Evolutionary conservation across 2,329 filamentous ascomycete species (phyloP).

Genomic region (Colletotrichum sp.): DNA sequence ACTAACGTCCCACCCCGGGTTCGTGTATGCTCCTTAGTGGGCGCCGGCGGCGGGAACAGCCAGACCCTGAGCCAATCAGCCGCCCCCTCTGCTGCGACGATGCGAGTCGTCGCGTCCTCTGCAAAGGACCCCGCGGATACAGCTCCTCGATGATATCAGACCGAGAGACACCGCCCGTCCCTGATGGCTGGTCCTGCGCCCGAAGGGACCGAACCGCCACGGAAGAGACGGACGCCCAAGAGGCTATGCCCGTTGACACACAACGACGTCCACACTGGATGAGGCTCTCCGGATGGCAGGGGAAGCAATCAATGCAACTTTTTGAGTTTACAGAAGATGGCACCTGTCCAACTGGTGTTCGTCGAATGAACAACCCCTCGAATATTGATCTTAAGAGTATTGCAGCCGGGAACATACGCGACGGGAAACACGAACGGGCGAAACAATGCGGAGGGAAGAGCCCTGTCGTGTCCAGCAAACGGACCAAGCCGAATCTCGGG

Average conservation of each 20-base stretch:
- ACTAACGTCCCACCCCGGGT: neutral
- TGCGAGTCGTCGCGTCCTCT: neutral
- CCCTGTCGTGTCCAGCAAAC: neutral
- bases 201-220: neutral
- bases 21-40: slow-evolving; percentile 17
- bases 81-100: neutral
- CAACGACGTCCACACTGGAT: neutral
- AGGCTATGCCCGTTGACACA: neutral
- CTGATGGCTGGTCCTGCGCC: neutral
- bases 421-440: neutral
- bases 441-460: neutral
- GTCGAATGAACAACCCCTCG: neutral
- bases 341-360: neutral
- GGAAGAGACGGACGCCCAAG: neutral
- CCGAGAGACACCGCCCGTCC: neutral
- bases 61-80: neutral
- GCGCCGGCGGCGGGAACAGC: neutral
- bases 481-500: neutral
- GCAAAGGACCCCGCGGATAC: neutral
- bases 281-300: neutral
- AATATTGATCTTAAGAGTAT: neutral
- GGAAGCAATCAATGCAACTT: neutral
- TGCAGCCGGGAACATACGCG: neutral
- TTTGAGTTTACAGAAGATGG: neutral
- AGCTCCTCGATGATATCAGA: neutral